These are phyloP conservation scores for Wickerhamomyces mucosus DNA, from an alignment of 805 yeast genomes.

Conservation along the genomic window DNA sequence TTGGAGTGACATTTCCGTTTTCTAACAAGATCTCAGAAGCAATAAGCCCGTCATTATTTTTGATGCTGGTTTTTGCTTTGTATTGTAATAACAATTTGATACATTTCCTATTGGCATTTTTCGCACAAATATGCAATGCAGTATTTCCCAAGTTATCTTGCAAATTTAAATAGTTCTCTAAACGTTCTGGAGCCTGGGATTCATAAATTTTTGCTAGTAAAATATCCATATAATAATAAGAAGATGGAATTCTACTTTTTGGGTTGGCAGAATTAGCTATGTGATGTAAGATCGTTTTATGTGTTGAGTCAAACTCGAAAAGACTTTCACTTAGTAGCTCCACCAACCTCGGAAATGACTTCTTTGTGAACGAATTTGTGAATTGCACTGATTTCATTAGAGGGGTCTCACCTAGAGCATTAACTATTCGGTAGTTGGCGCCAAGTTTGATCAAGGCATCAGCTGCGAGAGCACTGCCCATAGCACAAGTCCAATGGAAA, in stretches of 20 bases:
- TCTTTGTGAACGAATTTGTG: constrained; percentile 76
- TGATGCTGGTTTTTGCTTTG: constrained; percentile 35
- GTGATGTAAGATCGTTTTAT: constrained; percentile 79
- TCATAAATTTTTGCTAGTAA: constrained; percentile 66
- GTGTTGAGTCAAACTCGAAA: constrained; percentile 64
- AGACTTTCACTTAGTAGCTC: constrained; percentile 69
- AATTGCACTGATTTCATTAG: constrained; percentile 76
- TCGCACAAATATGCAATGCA: constrained; percentile 64
- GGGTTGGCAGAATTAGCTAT: constrained; percentile 62
- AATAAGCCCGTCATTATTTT: constrained; percentile 24
- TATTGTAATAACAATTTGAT: constrained; percentile 39
- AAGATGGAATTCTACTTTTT: constrained; percentile 64
- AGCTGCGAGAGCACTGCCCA: constrained; percentile 75
- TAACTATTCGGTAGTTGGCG: constrained; percentile 52
- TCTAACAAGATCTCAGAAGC: constrained; percentile 20
- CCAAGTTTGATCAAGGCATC: constrained; percentile 70
- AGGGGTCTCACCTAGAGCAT: constrained; percentile 78
- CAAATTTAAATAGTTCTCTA: constrained; percentile 50
- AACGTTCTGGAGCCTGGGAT: constrained; percentile 49
- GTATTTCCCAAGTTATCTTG: constrained; percentile 76
- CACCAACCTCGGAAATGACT: constrained; percentile 70
- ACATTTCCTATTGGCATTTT: constrained; percentile 44
- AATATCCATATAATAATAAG: constrained; percentile 73
- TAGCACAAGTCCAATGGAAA: constrained; percentile 96
- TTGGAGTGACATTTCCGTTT: constrained; percentile 15